Evolutionary conservation across 441 rosid genomes (phyloP), one percentile per base, ranked within the genome.

Genomic region (Populus hybrid): DNA sequence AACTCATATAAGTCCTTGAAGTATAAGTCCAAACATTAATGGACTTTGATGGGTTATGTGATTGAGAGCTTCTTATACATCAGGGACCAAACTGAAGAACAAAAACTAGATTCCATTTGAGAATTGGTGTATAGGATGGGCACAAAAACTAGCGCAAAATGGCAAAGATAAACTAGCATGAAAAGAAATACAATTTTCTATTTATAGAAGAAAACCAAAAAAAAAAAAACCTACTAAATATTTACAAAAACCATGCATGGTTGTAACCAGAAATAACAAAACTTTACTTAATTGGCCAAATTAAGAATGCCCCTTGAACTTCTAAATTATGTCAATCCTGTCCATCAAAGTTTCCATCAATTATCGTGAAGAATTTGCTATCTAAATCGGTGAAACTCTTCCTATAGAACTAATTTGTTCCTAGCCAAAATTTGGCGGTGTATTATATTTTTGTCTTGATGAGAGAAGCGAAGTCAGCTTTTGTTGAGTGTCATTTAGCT

Each of bases 391-490:
- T 46, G 18, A 46, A 46, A 14, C 57, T 14, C 57, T 14, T 46
- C 6, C 20, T 4, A 46, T 14, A 46, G 20, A 46, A 14, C 57
- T 46, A 46, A 46, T 46, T 14, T 35, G 38, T 7, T 35, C 8
- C 8, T 5, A 3, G 8, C 6, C 38, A 35, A 35, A 5, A 35
- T 35, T 35, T 35, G 38, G 38, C 8, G 38, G 8, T 35, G 38
- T 35, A 35, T 6, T 12, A 3, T 30, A 18, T 2, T 40, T 10
- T 6, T n/a, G 7, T 18, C 72, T 9, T 35, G 71, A 57, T 21
- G 30, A 28, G 67, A 46, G 67, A 66, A 67, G 64, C 42, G 38
- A 53, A 67, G 70, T 70, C 75, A 63, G 57, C 57, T 46, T 46
- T 46, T 46, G 57, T 46, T 46, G 57, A 46, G 57, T 46, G 57